These are phyloP conservation scores for Stemphylium beticola DNA, from an alignment of 2,329 filamentous ascomycete genomes.

Conservation along the genomic window DNA sequence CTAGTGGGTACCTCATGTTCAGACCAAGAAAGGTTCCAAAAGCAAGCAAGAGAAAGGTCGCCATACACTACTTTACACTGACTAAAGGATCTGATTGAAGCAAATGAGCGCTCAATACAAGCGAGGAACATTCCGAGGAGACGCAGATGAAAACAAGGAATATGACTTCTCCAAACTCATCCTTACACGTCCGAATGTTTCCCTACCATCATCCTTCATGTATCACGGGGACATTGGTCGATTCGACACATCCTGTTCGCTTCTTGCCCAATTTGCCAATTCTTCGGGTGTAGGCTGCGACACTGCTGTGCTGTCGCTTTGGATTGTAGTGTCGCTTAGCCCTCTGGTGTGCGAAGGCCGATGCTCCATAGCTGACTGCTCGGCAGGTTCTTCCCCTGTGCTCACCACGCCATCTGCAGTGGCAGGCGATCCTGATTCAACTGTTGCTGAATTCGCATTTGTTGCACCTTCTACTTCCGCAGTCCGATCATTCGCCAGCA, in stretches of 20 bases:
- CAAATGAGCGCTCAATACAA: too few species aligned
- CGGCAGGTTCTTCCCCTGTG: neutral
- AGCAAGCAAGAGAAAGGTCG: neutral
- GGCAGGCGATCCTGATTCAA: conserved; percentile 3
- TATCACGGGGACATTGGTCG: conserved; percentile 23
- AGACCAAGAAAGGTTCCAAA: neutral
- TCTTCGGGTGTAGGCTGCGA: conserved; percentile 46
- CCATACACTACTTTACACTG: neutral
- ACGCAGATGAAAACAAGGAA: too few species aligned
- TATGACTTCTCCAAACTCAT: too few species aligned
- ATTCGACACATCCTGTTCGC: conserved; percentile 9
- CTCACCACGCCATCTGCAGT: neutral
- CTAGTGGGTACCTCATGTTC: conserved; percentile 24
- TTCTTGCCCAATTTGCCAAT: conserved; percentile 33
- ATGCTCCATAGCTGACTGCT: conserved; percentile 18
- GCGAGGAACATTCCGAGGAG: too few species aligned
- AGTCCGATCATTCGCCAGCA: conserved; percentile 20
- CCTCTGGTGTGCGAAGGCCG: conserved; percentile 41
- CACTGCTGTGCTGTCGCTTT: conserved; percentile 44
- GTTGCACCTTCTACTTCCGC: neutral
- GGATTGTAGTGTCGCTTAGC: conserved; percentile 40
- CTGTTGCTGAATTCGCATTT: neutral
- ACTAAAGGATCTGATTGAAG: too few species aligned
- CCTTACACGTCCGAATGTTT: too few species aligned
- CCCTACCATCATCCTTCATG: neutral